Evolutionary conservation across 2,329 filamentous ascomycete species (phyloP).

Genomic region (Diaporthe caulivora): DNA sequence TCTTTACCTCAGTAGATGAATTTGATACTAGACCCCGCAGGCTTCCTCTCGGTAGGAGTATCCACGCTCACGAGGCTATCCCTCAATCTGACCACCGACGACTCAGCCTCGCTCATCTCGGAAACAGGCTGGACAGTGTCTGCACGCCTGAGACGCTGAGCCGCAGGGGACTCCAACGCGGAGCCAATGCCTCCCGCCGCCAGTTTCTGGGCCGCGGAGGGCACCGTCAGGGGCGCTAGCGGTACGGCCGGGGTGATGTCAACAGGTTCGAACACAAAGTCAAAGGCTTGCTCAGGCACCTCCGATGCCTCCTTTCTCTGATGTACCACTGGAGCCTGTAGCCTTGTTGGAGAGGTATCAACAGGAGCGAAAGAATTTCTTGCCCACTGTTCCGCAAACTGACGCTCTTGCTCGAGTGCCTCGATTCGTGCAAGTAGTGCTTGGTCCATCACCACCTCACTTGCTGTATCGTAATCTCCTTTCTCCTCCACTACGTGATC

Average conservation of each 20-base stretch:
- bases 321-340: neutral
- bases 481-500: neutral
- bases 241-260: slow-evolving; percentile 3
- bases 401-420: slow-evolving; percentile 49
- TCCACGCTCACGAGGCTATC: slow-evolving; percentile 25
- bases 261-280: slow-evolving; percentile 18
- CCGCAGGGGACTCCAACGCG: neutral
- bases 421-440: slow-evolving; percentile 48
- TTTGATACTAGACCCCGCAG: slow-evolving; percentile 31
- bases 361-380: slow-evolving; percentile 27
- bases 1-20: slow-evolving; percentile 21
- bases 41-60: slow-evolving; percentile 3
- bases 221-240: neutral
- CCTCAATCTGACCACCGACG: slow-evolving; percentile 20
- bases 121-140: slow-evolving; percentile 28
- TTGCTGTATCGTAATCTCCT: neutral
- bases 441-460: slow-evolving; percentile 16
- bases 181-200: neutral
- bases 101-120: slow-evolving; percentile 14
- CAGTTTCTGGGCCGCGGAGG: neutral
- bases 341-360: neutral
- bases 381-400: slow-evolving; percentile 45
- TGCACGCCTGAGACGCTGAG: slow-evolving; percentile 20
- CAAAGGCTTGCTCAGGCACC: slow-evolving; percentile 21
- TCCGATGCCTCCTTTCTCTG: neutral